Evolutionary conservation across 1,284 basidiomycete genomes (phyloP), one percentile per base, ranked within the genome.

Genomic region (Puccinia novopanici): DNA sequence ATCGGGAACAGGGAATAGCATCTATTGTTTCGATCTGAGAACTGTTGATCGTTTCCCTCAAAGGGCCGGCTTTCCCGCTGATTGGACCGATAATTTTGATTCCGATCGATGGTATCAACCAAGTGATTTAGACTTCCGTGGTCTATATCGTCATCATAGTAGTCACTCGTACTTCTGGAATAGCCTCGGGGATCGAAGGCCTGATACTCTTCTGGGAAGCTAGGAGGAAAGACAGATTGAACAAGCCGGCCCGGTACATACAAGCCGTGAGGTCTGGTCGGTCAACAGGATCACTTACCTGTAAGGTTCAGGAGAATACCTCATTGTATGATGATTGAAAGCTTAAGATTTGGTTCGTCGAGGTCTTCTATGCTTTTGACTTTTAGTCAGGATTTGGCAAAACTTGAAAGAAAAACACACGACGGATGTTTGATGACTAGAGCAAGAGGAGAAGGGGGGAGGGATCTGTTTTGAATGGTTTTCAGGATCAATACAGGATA

Each of bases 61-160:
- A 48, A 37, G 30, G 48, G 34, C 10, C 6, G 52, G 52, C 1
- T 72, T 72, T 48, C 67, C n/a, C n/a, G n/a, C 67, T 48, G 67
- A 34, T 50, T 9, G 27, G 48, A 70, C 17, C 24, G 24, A 27
- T 70, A 70, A 12, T 30, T 9, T 19, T 22, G 34, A 55, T 55
- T 13, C 30, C 22, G 48, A 37, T 72, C 52, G 30, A 22, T 6
- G 52, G 5, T n/a, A 55, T 72, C 52, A 40, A 72, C 22, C 52
- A 72, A 55, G 2, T 57, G 19, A 34, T 72, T 40, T 15, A 72
- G 70, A 55, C 34, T 54, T n/a, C 50, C 45, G 17, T 72, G 15
- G 70, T 72, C 52, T 24, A 72, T 55, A 52, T 30, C 70, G 8
- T 72, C 70, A 72, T 72, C 34, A n/a, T 55, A 52, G 34, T 54